Conservation (phyloP, 306 rosid genomes). For the Parietaria judaica region DNA sequence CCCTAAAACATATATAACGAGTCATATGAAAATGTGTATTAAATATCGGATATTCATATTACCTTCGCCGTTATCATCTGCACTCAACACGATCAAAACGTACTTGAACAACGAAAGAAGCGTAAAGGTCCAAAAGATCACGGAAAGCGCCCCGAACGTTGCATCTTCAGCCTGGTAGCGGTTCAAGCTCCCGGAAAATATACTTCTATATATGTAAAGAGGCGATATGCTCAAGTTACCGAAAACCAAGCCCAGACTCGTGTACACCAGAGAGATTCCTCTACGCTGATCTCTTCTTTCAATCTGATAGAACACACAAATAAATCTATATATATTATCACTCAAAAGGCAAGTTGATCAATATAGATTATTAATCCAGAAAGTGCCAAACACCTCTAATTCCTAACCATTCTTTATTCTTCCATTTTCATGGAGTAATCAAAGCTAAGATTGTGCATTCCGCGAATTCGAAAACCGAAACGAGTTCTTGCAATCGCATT, state of each 20-base stretch:
- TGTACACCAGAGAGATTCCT: constrained; percentile 42
- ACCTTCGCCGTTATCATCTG: constrained; percentile 82
- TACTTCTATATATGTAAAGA: constrained; percentile 55
- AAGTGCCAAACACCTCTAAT: not conserved
- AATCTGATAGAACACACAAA: constrained; percentile 34
- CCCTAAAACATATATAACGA: not conserved
- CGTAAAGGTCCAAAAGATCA: constrained; percentile 69
- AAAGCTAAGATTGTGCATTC: too few species aligned
- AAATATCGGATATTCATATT: constrained; percentile 17
- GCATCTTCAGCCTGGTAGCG: constrained; percentile 53
- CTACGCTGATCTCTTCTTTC: constrained; percentile 32
- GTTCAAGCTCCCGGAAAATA: constrained; percentile 51
- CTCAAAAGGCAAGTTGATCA: not conserved
- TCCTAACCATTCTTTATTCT: too few species aligned
- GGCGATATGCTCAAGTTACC: constrained; percentile 71
- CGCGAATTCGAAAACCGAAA: too few species aligned
- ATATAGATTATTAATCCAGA: not conserved
- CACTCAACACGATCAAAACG: constrained; percentile 40
- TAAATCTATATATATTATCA: not conserved
- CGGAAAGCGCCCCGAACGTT: constrained; percentile 62
- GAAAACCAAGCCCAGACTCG: constrained; percentile 68
- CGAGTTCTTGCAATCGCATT: too few species aligned
- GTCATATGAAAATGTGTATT: not conserved
- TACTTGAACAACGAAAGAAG: constrained; percentile 60
- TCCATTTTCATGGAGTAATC: too few species aligned